A percentile compares a stretch with the other conserved stretches of the same genome.
phyloP scores from a whole-genome alignment of 2,329 filamentous ascomycete species.

The Botrytis fragariae region DNA sequence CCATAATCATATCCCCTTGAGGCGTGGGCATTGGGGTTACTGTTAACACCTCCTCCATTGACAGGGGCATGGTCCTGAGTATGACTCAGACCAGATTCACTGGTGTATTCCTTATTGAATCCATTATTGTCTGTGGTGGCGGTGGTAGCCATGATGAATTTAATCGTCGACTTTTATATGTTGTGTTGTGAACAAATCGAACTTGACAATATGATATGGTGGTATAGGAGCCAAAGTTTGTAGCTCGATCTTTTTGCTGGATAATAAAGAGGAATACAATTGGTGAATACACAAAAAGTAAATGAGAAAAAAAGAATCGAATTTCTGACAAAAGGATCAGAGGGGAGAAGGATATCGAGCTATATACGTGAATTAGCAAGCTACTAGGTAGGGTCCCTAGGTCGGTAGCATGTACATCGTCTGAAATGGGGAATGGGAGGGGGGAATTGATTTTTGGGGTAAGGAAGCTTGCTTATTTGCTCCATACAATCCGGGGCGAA shows the following conservation, averaged over 20 bases:
- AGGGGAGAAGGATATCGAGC: not conserved
- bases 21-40: not conserved
- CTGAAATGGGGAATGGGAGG: not conserved
- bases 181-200: not conserved
- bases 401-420: not conserved
- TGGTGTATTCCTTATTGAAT: slow-evolving; percentile 29
- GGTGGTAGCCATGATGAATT: slow-evolving; percentile 32
- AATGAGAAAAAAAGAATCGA: not conserved
- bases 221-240: not conserved
- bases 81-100: slow-evolving; percentile 1
- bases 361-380: slow-evolving; percentile 7
- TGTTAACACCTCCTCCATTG: slow-evolving; percentile 17
- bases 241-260: not conserved
- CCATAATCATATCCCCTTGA: slow-evolving; percentile 34
- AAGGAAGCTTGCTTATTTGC: not conserved
- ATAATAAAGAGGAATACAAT: not conserved
- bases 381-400: not conserved
- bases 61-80: slow-evolving; percentile 27
- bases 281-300: not conserved
- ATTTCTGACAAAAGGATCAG: not conserved
- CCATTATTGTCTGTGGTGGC: slow-evolving; percentile 25
- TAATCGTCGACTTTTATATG: not conserved
- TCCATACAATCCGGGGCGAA: not conserved
- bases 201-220: not conserved
- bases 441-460: not conserved